phyloP scores from a whole-genome alignment of 2,329 filamentous ascomycete genomes.

The Venturia aucupariae region DNA sequence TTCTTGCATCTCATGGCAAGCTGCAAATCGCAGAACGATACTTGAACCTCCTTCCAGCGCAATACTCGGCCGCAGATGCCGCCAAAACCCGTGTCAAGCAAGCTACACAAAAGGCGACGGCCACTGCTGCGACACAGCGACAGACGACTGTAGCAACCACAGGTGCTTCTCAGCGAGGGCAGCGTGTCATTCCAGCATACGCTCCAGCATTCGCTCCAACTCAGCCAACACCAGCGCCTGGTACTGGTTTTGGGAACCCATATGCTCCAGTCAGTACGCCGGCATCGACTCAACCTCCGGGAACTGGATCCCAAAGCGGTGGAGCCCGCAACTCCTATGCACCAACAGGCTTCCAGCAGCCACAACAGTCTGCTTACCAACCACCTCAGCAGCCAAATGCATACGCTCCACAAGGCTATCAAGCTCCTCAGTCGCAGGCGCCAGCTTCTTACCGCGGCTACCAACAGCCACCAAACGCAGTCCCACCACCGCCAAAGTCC shows the following conservation, averaged over 20 bases:
- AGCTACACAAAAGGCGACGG: slow-evolving; percentile 58
- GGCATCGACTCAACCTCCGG: slow-evolving; percentile 21
- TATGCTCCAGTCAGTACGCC: slow-evolving; percentile 26
- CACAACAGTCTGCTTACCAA: slow-evolving; percentile 22
- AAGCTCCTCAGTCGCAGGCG: slow-evolving; percentile 20
- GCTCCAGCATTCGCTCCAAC: slow-evolving; percentile 20
- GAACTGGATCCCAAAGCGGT: slow-evolving; percentile 19
- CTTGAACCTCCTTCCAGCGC: slow-evolving; percentile 71
- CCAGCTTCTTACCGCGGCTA: slow-evolving; percentile 35
- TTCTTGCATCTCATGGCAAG: slow-evolving; percentile 83
- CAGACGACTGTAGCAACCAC: slow-evolving; percentile 28
- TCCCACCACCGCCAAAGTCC: slow-evolving; percentile 8
- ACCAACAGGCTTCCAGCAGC: slow-evolving; percentile 45
- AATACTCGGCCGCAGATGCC: slow-evolving; percentile 79
- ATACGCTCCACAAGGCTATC: slow-evolving; percentile 21
- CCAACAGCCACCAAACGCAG: slow-evolving; percentile 29
- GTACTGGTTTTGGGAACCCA: slow-evolving; percentile 24
- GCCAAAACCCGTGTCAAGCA: slow-evolving; percentile 77
- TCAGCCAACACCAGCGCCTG: slow-evolving; percentile 28
- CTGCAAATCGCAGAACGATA: slow-evolving; percentile 83
- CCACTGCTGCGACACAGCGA: slow-evolving; percentile 29
- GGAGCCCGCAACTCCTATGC: slow-evolving; percentile 35
- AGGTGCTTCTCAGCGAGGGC: slow-evolving; percentile 22
- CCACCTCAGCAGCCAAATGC: slow-evolving; percentile 18
- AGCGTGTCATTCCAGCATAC: slow-evolving; percentile 27